Base-by-base conservation (phyloP, 2,329 filamentous ascomycete species). In the Torrubiella hemipterigena region DNA sequence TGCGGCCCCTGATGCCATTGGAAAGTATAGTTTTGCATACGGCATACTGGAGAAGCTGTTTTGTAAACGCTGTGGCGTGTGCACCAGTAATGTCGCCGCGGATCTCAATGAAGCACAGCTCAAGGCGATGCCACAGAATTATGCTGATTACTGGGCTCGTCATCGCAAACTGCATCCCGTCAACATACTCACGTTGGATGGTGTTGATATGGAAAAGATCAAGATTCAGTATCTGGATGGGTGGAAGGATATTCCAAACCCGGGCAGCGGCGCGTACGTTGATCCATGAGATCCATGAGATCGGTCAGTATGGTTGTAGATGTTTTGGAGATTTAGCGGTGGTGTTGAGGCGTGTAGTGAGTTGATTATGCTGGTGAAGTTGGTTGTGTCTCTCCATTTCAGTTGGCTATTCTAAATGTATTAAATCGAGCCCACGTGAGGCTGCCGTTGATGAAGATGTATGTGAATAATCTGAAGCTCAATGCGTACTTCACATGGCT, bases 11-110 rank as follows among this genome's bases (percentile, higher is more conserved):
- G 56, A 59, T 17, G 55, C 63, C 37, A 48, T 66, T 5, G 42
- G 39, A 4, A 38, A 38, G 3, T 67, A 67, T 45, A 8, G 31
- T 7, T 64, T 65, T 38, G 45, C 36, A 15, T 32, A 33, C 16
- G 37, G 39, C 3, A 13, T 55, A 4, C 41, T 50, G 25, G 37
- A 34, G 36, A 69, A 67, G 52, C 44, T 44, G 2, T 70, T 70
- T 37, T 71, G 67, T 52, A 57, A 55, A 40, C 54, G 33, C 9
- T 71, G 67, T 40, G 65, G 63, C 34, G 54, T 67, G 14, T 42
- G 47, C n/a, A 15, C 70, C 24, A 49, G 46, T 27, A 61, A 60
- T 36, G 34, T 46, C 8, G 17, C 32, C 3, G 41, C 38, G 8
- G 25, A 46, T 2, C 15, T 55, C 13, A 49, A 51, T 2, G 52